These are phyloP conservation scores for Myotisia sp. DNA, from an alignment of 2,329 filamentous ascomycete species.

Conservation along the genomic window DNA sequence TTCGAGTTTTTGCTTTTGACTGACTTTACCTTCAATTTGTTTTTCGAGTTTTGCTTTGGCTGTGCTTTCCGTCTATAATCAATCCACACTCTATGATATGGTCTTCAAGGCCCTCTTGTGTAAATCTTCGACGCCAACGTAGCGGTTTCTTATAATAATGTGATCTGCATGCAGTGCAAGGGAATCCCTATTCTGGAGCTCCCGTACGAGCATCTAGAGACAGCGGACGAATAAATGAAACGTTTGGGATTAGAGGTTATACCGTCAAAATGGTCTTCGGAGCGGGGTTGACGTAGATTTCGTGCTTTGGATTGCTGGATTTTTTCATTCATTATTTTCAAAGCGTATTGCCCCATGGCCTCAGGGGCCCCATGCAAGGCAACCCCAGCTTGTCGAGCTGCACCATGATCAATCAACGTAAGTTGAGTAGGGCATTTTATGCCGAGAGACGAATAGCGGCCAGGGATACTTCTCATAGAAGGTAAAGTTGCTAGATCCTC, in stretches of 20 bases:
- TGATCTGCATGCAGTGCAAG: slow-evolving; percentile 12
- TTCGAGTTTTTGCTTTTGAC: no score
- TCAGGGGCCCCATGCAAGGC: not conserved
- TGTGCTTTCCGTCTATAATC: slow-evolving; percentile 12
- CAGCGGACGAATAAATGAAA: slow-evolving; percentile 12
- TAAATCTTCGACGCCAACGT: slow-evolving; percentile 14
- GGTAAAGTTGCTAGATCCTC: not conserved
- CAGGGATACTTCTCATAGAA: slow-evolving; percentile 2
- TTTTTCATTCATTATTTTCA: not conserved
- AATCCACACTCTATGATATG: slow-evolving; percentile 13
- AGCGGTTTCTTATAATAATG: slow-evolving; percentile 10
- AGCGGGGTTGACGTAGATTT: slow-evolving; percentile 7
- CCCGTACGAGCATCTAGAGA: slow-evolving; percentile 4
- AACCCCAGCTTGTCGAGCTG: not conserved
- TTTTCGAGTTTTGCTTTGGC: not conserved
- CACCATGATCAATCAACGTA: not conserved
- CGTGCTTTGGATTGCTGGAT: not conserved
- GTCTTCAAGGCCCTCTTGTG: slow-evolving; percentile 7
- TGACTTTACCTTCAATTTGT: not conserved
- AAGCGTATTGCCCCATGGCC: not conserved
- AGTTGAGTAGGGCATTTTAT: not conserved
- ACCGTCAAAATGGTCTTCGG: slow-evolving; percentile 10
- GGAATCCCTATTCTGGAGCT: slow-evolving; percentile 11
- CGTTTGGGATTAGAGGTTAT: slow-evolving; percentile 4
- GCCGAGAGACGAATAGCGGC: not conserved